Conservation (phyloP, 2,329 filamentous ascomycete species). For the Fusarium sp. region DNA sequence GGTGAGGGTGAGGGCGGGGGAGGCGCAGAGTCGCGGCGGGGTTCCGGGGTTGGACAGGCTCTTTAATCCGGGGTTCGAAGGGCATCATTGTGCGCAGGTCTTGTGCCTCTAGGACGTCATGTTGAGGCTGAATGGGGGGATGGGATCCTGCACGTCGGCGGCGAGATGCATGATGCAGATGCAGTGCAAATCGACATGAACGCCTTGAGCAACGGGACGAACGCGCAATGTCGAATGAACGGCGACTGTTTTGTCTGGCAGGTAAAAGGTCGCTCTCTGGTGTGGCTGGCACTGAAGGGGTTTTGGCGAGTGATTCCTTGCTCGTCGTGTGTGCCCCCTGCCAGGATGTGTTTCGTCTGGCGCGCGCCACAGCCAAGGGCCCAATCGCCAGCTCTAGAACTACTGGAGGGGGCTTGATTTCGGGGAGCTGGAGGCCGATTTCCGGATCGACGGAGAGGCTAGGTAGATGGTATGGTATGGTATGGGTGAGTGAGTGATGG, state of each 20-base stretch:
- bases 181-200: conserved; percentile 32
- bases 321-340: not conserved
- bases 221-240: conserved; percentile 19
- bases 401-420: conserved; percentile 17
- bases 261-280: not conserved
- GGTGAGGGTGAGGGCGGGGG: conserved; percentile 23
- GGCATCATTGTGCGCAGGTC: not conserved
- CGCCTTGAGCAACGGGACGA: conserved; percentile 31
- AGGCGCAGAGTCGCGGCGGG: conserved; percentile 18
- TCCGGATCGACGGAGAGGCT: conserved; percentile 24
- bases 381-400: conserved; percentile 8
- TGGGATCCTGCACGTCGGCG: conserved; percentile 35
- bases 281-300: not conserved
- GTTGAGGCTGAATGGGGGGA: conserved; percentile 38
- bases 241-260: not conserved
- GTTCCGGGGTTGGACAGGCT: not conserved
- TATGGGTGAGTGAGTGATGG: not conserved
- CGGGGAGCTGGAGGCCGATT: conserved; percentile 30
- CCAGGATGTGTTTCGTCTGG: conserved; percentile 41
- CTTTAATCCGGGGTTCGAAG: conserved; percentile 12
- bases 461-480: not conserved
- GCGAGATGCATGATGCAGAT: conserved; percentile 39
- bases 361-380: conserved; percentile 37
- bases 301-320: not conserved
- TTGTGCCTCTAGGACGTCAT: conserved; percentile 21